These are phyloP conservation scores for Hypoxylon sp. DNA, from an alignment of 2,329 filamentous ascomycete species.

Conservation along the genomic window DNA sequence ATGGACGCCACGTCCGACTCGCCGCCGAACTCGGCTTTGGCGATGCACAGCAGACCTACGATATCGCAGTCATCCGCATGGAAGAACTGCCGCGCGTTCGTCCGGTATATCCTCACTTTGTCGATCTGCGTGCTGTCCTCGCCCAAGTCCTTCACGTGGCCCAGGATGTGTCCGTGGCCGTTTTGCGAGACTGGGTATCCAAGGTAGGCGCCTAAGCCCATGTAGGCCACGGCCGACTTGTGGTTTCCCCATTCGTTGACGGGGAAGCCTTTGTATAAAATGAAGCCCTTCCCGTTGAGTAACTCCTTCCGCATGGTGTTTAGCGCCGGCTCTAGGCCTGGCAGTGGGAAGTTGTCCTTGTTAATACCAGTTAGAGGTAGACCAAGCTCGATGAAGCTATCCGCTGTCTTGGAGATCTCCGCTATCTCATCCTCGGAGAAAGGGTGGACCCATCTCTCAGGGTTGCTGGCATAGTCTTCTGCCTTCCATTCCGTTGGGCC, in stretches of 20 bases:
- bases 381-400: constrained; percentile 66
- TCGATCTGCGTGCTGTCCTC: constrained; percentile 84
- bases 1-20: constrained; percentile 83
- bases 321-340: constrained; percentile 63
- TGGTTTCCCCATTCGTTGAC: constrained; percentile 77
- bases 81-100: constrained; percentile 85
- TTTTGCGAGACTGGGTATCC: constrained; percentile 92
- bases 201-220: constrained; percentile 85
- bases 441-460: constrained; percentile 73
- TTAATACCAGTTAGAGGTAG: constrained; percentile 72
- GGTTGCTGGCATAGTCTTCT: constrained; percentile 66
- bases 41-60: constrained; percentile 83
- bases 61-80: constrained; percentile 85
- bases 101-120: constrained; percentile 89
- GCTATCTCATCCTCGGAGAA: constrained; percentile 68
- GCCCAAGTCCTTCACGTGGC: constrained; percentile 88
- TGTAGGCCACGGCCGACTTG: constrained; percentile 88
- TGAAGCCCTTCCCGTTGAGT: constrained; percentile 88
- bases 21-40: constrained; percentile 79
- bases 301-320: constrained; percentile 67
- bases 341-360: constrained; percentile 67
- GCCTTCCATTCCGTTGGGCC: constrained; percentile 74
- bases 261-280: constrained; percentile 87
- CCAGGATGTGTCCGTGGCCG: constrained; percentile 76
- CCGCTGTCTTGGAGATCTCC: constrained; percentile 68